Base-by-base conservation (phyloP, 2,329 filamentous ascomycete genomes). In the Phialophora verrucosa region DNA sequence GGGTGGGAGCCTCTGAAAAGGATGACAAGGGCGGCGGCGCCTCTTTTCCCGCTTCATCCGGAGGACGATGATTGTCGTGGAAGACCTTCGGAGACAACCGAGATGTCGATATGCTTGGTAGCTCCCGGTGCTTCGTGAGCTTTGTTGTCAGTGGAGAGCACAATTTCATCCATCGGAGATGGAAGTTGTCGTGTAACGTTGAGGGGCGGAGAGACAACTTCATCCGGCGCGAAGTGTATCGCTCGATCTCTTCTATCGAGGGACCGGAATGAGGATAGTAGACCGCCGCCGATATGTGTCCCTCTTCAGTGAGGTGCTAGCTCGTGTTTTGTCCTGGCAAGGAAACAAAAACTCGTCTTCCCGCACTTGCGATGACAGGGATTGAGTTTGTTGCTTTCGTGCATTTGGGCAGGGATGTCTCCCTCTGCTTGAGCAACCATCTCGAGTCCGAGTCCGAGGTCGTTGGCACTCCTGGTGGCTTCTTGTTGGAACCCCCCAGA, bases 191-290 rank as follows among this genome's bases (percentile, higher is more conserved):
- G 42, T 53, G 49, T 53, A 50, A 51, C 69, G 17, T 47, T 59
- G 44, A 62, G 11, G 17, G 69, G 56, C 8, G 50, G 62, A 29
- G 56, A 53, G 20, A 65, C 47, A 20, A 42, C 53, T 47, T 71
- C 68, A 3, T 69, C 70, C 7, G 65, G 67, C 32, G 68, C 32
- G 68, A 67, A 6, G 66, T 67, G 53, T 70, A 69, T 42, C 64
- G 66, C 55, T 73, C 72, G 44, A 77, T 61, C 35, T 81, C 79
- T 54, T 82, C 81, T 7, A 78, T 72, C 14, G 78, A 77, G 11
- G 83, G 73, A 62, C 84, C 83, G 69, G 87, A 83, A 76, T 89
- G 87, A 27, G 87, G 87, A 69, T 86, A 88, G 74, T 89, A 89
- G 23, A 25, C 79, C 12, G 87, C 87, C 31, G 86, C 88, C 0